Conservation (phyloP, 768 basidiomycete genomes). For the Hemileccinum impolitum region DNA sequence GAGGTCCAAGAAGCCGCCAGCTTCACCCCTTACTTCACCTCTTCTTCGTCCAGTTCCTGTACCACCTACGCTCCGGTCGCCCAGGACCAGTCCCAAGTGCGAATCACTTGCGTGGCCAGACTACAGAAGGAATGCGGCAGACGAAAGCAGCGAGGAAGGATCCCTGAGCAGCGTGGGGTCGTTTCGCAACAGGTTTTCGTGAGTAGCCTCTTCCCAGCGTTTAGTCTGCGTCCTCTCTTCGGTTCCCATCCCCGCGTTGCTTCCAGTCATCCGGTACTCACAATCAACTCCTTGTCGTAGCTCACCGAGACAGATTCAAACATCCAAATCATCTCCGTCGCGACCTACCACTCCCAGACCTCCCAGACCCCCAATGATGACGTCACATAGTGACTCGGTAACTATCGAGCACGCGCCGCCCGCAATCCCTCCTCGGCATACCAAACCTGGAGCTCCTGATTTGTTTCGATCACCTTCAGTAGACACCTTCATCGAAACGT, state of each 20-base stretch:
- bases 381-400: constrained; percentile 20
- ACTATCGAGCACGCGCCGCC: constrained; percentile 11
- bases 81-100: constrained; percentile 20
- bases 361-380: constrained; percentile 13
- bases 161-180: constrained; percentile 35
- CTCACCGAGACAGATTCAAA: neutral
- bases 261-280: neutral
- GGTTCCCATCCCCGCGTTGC: neutral
- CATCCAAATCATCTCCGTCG: constrained; percentile 11
- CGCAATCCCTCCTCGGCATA: constrained; percentile 18
- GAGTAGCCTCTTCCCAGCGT: constrained; percentile 27
- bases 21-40: constrained; percentile 45
- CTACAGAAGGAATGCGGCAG: neutral
- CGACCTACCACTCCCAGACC: constrained; percentile 19
- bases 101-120: constrained; percentile 1
- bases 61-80: constrained; percentile 28
- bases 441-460: constrained; percentile 7
- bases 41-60: constrained; percentile 50
- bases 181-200: constrained; percentile 47
- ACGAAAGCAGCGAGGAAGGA: constrained; percentile 17
- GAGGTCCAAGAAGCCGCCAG: constrained; percentile 31
- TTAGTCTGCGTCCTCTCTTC: neutral
- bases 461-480: constrained; percentile 1
- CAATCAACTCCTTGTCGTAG: constrained; percentile 9
- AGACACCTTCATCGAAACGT: constrained; percentile 1